Percentiles rank a stretch among this genome's conserved stretches.
phyloP scores from a whole-genome alignment of 2,329 filamentous ascomycete species.

The Alternaria dauci region DNA sequence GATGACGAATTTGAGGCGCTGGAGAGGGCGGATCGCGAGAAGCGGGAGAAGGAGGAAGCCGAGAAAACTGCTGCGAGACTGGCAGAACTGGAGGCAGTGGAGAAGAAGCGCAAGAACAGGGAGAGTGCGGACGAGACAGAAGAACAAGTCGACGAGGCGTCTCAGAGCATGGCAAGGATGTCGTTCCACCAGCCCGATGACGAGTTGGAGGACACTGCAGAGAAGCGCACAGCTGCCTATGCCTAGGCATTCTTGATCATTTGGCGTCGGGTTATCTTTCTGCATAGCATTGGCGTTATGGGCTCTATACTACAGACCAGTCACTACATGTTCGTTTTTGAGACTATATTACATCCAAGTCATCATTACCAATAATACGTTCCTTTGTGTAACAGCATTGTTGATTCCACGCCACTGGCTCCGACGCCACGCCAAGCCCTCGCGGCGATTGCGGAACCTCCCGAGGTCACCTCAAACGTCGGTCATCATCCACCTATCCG shows the following conservation, averaged over 20 bases:
- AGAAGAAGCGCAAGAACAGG: slow-evolving; percentile 42
- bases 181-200: slow-evolving; percentile 28
- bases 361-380: not conserved
- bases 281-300: slow-evolving; percentile 35
- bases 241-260: slow-evolving; percentile 17
- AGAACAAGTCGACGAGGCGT: slow-evolving; percentile 28
- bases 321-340: not conserved
- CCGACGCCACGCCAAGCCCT: slow-evolving; percentile 22
- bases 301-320: not conserved
- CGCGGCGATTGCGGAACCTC: slow-evolving; percentile 14
- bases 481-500: slow-evolving; percentile 15
- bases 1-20: slow-evolving; percentile 86
- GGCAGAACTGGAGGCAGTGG: slow-evolving; percentile 45
- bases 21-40: slow-evolving; percentile 76
- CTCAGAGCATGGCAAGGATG: slow-evolving; percentile 26
- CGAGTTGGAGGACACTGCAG: slow-evolving; percentile 31
- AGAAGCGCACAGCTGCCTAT: slow-evolving; percentile 22
- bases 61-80: slow-evolving; percentile 55
- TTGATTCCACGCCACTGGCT: slow-evolving; percentile 12
- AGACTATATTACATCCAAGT: not conserved
- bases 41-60: slow-evolving; percentile 72
- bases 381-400: not conserved
- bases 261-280: not conserved
- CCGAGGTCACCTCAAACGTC: not conserved
- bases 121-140: slow-evolving; percentile 32